phyloP scores from a whole-genome alignment of 2,329 filamentous ascomycete genomes.

The Phialocephala sp. region DNA sequence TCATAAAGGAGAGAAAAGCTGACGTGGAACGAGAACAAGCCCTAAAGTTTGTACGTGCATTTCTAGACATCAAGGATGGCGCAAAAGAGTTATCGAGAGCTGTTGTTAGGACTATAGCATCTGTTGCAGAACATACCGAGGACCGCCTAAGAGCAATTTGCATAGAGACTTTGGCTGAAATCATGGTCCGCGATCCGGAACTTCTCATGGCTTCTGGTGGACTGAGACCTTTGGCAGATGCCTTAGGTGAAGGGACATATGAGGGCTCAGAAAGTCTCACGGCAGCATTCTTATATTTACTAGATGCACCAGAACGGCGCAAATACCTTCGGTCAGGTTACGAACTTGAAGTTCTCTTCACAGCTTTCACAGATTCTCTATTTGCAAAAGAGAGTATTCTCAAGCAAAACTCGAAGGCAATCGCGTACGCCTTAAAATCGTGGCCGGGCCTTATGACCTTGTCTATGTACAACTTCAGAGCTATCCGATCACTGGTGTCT shows the following conservation, averaged over 20 bases:
- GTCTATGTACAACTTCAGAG: constrained; percentile 85
- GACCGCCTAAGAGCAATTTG: constrained; percentile 83
- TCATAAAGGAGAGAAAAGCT: constrained; percentile 96
- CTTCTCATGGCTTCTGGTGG: constrained; percentile 84
- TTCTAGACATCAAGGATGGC: constrained; percentile 93
- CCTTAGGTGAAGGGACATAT: constrained; percentile 87
- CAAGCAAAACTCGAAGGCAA: constrained; percentile 90
- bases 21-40: constrained; percentile 97
- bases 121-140: constrained; percentile 81
- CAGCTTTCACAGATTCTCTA: constrained; percentile 86
- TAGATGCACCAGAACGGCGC: constrained; percentile 82
- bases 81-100: constrained; percentile 85
- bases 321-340: constrained; percentile 86
- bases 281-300: constrained; percentile 84
- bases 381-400: constrained; percentile 65
- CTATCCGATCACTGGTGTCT: constrained; percentile 78
- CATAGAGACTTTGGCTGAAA: constrained; percentile 89
- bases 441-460: constrained; percentile 93
- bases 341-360: constrained; percentile 88
- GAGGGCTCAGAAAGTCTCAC: constrained; percentile 90
- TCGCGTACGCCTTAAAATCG: constrained; percentile 86
- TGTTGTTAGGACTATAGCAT: constrained; percentile 86
- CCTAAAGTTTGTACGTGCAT: constrained; percentile 92
- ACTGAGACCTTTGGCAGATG: constrained; percentile 86
- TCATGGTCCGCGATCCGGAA: constrained; percentile 83